These are phyloP conservation scores for Dipteronia sinensis DNA, from an alignment of 345 rosid genomes.

Conservation along the genomic window DNA sequence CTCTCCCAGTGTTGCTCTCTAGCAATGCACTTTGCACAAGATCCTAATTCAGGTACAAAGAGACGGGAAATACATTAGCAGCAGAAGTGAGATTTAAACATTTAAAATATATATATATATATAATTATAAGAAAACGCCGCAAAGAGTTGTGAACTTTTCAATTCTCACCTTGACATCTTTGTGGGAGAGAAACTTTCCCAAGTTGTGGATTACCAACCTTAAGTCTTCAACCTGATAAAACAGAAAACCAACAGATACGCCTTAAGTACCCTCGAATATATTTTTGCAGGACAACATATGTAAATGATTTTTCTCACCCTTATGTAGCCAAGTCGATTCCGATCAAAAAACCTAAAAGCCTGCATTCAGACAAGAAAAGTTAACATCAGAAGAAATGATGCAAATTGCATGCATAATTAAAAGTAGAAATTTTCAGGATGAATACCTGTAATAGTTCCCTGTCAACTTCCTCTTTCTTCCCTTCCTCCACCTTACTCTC, in stretches of 20 bases:
- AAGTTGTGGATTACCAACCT: conserved; percentile 83
- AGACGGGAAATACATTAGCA: not conserved
- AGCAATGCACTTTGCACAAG: conserved; percentile 86
- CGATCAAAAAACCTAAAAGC: conserved; percentile 96
- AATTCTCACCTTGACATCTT: conserved; percentile 80
- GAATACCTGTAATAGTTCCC: conserved; percentile 82
- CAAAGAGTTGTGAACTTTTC: not conserved
- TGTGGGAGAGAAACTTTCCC: conserved; percentile 81
- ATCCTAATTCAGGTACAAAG: conserved; percentile 53
- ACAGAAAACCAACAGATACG: not conserved
- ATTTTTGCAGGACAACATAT: not conserved
- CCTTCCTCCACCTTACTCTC: conserved; percentile 35
- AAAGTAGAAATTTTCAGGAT: not conserved
- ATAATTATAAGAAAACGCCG: not conserved
- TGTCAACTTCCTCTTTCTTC: conserved; percentile 57
- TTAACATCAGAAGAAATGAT: not conserved
- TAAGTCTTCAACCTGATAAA: conserved; percentile 87
- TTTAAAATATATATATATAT: not conserved
- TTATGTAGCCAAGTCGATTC: conserved; percentile 76
- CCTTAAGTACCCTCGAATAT: not conserved
- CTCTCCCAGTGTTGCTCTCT: conserved; percentile 96
- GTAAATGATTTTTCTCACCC: conserved; percentile 46
- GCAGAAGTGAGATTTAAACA: not conserved
- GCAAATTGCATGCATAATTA: not conserved
- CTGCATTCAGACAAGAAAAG: conserved; percentile 36